Evolutionary conservation across 768 basidiomycete genomes (phyloP).

Genomic region (Strobilomyces echinocephalus): DNA sequence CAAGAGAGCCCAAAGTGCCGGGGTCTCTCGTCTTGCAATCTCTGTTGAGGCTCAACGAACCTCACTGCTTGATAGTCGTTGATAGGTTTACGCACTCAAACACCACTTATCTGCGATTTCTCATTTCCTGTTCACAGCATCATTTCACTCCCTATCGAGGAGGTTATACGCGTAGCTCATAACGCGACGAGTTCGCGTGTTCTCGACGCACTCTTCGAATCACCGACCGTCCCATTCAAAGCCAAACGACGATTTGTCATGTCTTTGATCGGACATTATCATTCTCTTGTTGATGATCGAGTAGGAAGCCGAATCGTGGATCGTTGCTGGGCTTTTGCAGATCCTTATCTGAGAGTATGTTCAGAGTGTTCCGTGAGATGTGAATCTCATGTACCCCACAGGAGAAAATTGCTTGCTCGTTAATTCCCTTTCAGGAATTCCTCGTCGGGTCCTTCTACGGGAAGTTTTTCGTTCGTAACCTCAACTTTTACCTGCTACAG

Average conservation of each 20-base stretch:
- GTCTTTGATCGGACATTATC: constrained; percentile 74
- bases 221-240: constrained; percentile 58
- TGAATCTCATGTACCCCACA: constrained; percentile 27
- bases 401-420: constrained; percentile 89
- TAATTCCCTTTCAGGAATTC: constrained; percentile 64
- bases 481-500: constrained; percentile 74
- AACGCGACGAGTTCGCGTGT: constrained; percentile 71
- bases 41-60: constrained; percentile 61
- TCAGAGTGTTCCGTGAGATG: background rate
- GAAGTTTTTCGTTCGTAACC: constrained; percentile 76
- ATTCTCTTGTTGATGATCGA: constrained; percentile 78
- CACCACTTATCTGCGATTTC: background rate
- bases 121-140: constrained; percentile 42
- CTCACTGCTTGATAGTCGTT: constrained; percentile 63
- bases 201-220: constrained; percentile 72
- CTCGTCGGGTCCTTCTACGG: constrained; percentile 80
- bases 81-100: constrained; percentile 49
- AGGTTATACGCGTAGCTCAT: constrained; percentile 56
- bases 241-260: constrained; percentile 67
- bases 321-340: constrained; percentile 87
- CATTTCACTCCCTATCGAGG: constrained; percentile 49
- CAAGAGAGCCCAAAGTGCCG: constrained; percentile 67
- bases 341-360: constrained; percentile 82
- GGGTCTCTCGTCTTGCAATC: constrained; percentile 85
- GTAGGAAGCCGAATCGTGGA: constrained; percentile 89